A percentile compares a stretch with the other conserved stretches of the same genome.
These are phyloP conservation scores for Hirsutella minnesotensis DNA, from an alignment of 2,329 filamentous ascomycete genomes.

Conservation along the genomic window DNA sequence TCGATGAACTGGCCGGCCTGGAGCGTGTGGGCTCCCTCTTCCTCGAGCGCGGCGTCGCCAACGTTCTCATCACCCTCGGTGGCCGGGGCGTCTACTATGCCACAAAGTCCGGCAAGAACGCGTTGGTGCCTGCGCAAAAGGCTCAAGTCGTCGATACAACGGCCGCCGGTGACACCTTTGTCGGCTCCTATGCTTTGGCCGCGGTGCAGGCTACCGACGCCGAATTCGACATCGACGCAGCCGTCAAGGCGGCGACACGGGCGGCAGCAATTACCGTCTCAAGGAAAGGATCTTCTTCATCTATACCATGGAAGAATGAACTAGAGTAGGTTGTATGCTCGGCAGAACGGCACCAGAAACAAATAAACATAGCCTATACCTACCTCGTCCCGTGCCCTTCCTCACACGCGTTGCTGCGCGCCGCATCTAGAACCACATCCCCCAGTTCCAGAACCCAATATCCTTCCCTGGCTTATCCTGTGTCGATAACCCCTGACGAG, in stretches of 20 bases:
- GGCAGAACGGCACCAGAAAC: neutral
- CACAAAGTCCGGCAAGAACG: constrained; percentile 27
- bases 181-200: constrained; percentile 72
- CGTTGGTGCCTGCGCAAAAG: constrained; percentile 50
- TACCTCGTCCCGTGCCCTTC: too few relatives aligned
- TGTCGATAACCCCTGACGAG: neutral
- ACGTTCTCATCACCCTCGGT: constrained; percentile 77
- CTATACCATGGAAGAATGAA: constrained; percentile 33
- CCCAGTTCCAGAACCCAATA: constrained; percentile 12
- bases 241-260: constrained; percentile 40
- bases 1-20: constrained; percentile 34
- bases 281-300: constrained; percentile 29
- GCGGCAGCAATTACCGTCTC: constrained; percentile 30
- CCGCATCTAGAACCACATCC: constrained; percentile 15
- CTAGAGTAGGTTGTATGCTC: constrained; percentile 16
- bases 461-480: constrained; percentile 11
- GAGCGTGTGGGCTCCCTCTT: constrained; percentile 45
- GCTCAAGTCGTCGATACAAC: constrained; percentile 82
- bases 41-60: constrained; percentile 55
- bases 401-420: too few relatives aligned
- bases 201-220: constrained; percentile 38
- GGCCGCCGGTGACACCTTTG: constrained; percentile 88
- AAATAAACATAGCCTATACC: too few relatives aligned
- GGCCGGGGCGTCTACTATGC: constrained; percentile 64
- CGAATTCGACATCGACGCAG: constrained; percentile 42